Conservation (phyloP, 441 rosid species). For the Aquilaria agallochum region DNA sequence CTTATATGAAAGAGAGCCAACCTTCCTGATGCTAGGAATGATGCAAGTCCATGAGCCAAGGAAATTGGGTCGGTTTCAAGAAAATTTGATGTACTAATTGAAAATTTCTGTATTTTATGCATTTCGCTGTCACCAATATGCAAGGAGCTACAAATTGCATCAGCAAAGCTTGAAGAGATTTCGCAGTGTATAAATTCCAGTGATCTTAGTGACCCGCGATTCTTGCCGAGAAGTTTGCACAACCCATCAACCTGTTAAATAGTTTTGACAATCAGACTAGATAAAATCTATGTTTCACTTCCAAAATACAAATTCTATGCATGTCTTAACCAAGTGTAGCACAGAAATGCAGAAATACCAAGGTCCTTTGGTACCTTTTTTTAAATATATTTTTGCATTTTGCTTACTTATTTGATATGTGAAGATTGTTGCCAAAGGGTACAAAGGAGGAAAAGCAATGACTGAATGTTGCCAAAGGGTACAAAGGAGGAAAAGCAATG, state of each 20-base stretch:
- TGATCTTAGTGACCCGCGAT: conserved; percentile 56
- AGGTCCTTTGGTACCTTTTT: no score
- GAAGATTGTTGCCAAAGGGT: no score
- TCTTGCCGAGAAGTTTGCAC: conserved; percentile 67
- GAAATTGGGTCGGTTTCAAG: conserved; percentile 34
- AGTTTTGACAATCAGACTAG: conserved; percentile 14
- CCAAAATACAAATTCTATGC: no score
- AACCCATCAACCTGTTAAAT: conserved; percentile 60
- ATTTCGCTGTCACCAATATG: conserved; percentile 23
- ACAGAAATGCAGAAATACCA: no score
- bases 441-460: no score
- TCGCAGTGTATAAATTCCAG: conserved; percentile 75
- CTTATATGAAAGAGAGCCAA: conserved; percentile 19
- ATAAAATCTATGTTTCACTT: no score
- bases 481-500: no score
- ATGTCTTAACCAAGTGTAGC: no score
- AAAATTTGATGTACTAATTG: conserved; percentile 52
- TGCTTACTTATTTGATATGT: no score
- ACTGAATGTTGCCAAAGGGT: no score
- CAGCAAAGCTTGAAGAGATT: conserved; percentile 48
- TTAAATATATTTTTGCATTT: no score
- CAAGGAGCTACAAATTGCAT: conserved; percentile 50
- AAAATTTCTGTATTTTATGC: conserved; percentile 48
- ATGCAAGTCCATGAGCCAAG: conserved; percentile 38
- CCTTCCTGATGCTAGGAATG: conserved; percentile 70